phyloP scores from a whole-genome alignment of 331 rosid genomes.

The Saraca asoca region DNA sequence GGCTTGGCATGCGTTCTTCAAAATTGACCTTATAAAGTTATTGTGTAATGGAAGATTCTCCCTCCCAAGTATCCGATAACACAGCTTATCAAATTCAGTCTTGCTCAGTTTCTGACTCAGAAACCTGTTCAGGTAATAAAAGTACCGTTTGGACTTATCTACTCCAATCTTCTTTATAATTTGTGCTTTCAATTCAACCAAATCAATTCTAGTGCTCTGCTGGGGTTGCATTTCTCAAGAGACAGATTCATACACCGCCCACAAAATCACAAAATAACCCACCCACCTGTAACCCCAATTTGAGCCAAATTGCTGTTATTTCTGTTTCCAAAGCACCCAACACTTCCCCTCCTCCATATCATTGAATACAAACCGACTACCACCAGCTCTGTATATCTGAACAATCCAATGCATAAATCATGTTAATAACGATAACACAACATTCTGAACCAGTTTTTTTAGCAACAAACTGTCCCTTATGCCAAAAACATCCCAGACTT shows the following conservation, averaged over 20 bases:
- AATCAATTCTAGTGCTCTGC: conserved; percentile 85
- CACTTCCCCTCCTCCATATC: conserved; percentile 53
- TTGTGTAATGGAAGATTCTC: conserved; percentile 86
- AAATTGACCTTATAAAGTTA: conserved; percentile 73
- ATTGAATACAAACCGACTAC: conserved; percentile 44
- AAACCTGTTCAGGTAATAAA: conserved; percentile 69
- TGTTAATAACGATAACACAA: conserved; percentile 42
- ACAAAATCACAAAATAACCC: conserved; percentile 49
- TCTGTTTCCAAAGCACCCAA: conserved; percentile 53
- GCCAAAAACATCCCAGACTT: conserved; percentile 46
- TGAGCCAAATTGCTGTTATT: conserved; percentile 48
- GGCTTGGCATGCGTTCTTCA: conserved; percentile 87
- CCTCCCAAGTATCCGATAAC: conserved; percentile 72
- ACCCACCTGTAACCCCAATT: conserved; percentile 46
- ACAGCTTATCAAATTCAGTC: conserved; percentile 72
- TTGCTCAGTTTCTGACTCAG: conserved; percentile 89
- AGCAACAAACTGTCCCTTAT: conserved; percentile 26
- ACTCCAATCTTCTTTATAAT: conserved; percentile 85
- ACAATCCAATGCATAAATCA: conserved; percentile 35
- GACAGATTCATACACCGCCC: conserved; percentile 70
- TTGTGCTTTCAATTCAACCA: conserved; percentile 81
- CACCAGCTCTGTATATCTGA: conserved; percentile 34
- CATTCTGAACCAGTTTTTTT: conserved; percentile 39
- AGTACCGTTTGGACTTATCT: conserved; percentile 74
- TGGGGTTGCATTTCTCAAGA: conserved; percentile 94